Base-by-base conservation (phyloP, 495 filamentous ascomycete genomes). In the Xylaria acuta region DNA sequence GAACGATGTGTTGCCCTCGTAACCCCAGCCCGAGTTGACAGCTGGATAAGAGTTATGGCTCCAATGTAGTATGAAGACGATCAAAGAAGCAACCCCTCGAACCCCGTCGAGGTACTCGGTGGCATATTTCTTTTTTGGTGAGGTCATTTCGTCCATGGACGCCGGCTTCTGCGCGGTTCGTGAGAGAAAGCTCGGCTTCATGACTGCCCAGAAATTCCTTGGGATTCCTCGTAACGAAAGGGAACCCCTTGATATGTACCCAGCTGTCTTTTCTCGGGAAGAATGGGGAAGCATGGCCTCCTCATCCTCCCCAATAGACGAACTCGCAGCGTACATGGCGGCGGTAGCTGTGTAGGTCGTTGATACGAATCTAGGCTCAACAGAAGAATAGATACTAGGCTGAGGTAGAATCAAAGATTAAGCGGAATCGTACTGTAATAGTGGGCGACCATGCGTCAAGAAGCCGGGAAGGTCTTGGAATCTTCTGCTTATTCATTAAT, bases 81-180 rank as follows among this genome's bases (percentile, higher is more conserved):
- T 79, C 47, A 87, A 75, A 11, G 84, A 84, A 3, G 85, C 85
- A 67, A 87, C 81, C 32, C 85, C 85, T 32, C 85, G 81, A 32
- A 87, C 75, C 16, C 85, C 85, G 74, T 84, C 81, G 16, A 87
- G 80, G 74, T 85, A 86, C 49, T 83, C 80, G 2, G 85, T 87
- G 8, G 81, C 69, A 53, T 80, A 74, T 20, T 72, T 68, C 43
- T 71, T 80, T 34, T 56, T 69, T 34, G 73, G 16, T 36, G 75
- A 70, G 65, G 73, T 73, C 6, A 60, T 56, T 64, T 72, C 60
- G 8, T 70, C 77, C 14, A 68, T 30, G 2, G 51, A 5, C 43
- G 66, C 56, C 51, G 67, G 22, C 51, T 54, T 54, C 11, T 54
- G 51, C 11, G 51, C 22, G 0, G 51, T 66, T 36, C 66, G 67